These are phyloP conservation scores for Fraxinus sp. DNA, from an alignment of 305 asterid species.

Conservation along the genomic window DNA sequence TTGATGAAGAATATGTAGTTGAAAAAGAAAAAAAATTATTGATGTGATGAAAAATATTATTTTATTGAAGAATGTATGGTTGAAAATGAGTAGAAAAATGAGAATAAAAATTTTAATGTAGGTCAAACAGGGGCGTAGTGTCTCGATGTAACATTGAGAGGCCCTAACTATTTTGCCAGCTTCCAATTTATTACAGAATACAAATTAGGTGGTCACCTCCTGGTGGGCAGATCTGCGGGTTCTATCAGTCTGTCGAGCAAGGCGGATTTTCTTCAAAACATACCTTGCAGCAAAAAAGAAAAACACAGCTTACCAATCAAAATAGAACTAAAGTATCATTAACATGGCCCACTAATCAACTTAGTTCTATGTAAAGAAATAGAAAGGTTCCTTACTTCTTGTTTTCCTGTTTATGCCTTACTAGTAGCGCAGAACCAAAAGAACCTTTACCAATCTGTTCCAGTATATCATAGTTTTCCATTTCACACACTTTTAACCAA, in stretches of 20 bases:
- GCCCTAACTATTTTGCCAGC: not conserved
- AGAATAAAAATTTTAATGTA: no score
- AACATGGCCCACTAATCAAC: not conserved
- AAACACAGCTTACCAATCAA: constrained; percentile 21
- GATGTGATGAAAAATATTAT: no score
- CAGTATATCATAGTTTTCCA: constrained; percentile 85
- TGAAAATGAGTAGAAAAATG: no score
- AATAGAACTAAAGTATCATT: not conserved
- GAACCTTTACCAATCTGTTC: constrained; percentile 99
- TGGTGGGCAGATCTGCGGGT: constrained; percentile 97
- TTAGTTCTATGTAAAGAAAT: constrained; percentile 4
- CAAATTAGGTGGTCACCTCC: constrained; percentile 60
- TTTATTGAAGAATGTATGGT: no score
- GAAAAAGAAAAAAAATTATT: no score
- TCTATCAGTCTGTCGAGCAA: constrained; percentile 96
- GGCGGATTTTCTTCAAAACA: constrained; percentile 96
- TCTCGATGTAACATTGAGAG: not conserved
- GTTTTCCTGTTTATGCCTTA: constrained; percentile 88
- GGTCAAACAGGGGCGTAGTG: no score
- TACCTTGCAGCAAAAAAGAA: constrained; percentile 49
- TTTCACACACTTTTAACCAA: constrained; percentile 30
- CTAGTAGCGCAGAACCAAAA: constrained; percentile 92
- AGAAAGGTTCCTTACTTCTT: constrained; percentile 60
- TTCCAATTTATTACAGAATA: not conserved
- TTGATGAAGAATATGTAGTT: no score